Percentiles rank a stretch among this genome's conserved stretches.
phyloP scores from a whole-genome alignment of 2,329 filamentous ascomycete species.

The Colletotrichum salicis region DNA sequence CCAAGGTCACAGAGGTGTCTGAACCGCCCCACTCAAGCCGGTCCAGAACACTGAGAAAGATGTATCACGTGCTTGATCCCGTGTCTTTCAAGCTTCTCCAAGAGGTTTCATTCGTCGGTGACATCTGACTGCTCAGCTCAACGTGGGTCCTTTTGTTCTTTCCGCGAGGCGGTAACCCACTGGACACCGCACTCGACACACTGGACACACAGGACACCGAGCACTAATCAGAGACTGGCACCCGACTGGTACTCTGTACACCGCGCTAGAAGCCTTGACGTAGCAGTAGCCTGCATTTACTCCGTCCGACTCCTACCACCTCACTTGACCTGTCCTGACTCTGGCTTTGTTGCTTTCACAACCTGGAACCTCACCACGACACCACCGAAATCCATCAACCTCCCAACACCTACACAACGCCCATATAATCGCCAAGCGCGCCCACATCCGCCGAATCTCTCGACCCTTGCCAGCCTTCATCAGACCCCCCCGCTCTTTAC shows the following conservation, averaged over 20 bases:
- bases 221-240: slow-evolving; percentile 15
- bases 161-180: background rate
- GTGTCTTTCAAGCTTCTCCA: background rate
- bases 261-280: slow-evolving; percentile 34
- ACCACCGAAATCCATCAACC: slow-evolving; percentile 29
- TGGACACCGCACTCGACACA: slow-evolving; percentile 5
- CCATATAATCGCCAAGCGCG: slow-evolving; percentile 25
- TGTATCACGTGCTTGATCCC: slow-evolving; percentile 6
- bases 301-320: slow-evolving; percentile 31
- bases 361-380: slow-evolving; percentile 36
- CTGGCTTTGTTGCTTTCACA: slow-evolving; percentile 33
- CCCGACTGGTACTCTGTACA: background rate
- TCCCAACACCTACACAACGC: slow-evolving; percentile 23
- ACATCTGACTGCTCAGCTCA: slow-evolving; percentile 8
- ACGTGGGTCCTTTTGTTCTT: slow-evolving; percentile 28
- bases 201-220: background rate
- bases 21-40: background rate
- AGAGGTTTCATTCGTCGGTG: slow-evolving; percentile 31
- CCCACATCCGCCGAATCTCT: slow-evolving; percentile 3
- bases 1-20: background rate
- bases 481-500: slow-evolving; percentile 53
- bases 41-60: slow-evolving; percentile 9
- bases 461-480: slow-evolving; percentile 26
- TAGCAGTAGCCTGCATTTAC: slow-evolving; percentile 34
- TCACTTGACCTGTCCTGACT: slow-evolving; percentile 30